phyloP scores from a whole-genome alignment of 768 basidiomycete species.

The Boletus pseudopeckii region DNA sequence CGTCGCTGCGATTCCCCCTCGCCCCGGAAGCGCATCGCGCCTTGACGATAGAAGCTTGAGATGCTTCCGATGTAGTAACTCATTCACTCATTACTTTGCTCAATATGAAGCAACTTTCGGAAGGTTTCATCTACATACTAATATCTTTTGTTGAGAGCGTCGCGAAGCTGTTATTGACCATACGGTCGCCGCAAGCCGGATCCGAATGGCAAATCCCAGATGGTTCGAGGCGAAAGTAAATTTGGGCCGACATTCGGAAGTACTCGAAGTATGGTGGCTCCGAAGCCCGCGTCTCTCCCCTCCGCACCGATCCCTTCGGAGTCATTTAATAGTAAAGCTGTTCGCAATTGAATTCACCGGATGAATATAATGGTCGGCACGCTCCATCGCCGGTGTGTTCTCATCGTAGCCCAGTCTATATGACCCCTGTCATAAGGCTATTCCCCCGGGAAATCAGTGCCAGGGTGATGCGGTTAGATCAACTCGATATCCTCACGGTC shows the following conservation, averaged over 20 bases:
- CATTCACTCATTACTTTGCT: background rate
- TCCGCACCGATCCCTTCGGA: background rate
- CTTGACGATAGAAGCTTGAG: background rate
- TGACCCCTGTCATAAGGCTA: background rate
- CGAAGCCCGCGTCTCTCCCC: background rate
- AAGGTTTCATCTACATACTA: background rate
- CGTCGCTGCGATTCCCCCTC: background rate
- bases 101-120: background rate
- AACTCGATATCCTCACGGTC: background rate
- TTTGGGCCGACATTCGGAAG: background rate
- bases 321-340: background rate
- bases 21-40: background rate
- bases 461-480: background rate
- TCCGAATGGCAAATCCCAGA: background rate
- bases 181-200: constrained; percentile 1
- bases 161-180: background rate
- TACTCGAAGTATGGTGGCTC: background rate
- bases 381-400: background rate
- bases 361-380: background rate
- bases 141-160: background rate
- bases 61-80: background rate
- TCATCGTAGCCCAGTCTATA: too few species aligned
- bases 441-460: background rate
- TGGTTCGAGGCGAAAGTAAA: background rate
- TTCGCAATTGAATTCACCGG: background rate